phyloP scores from a whole-genome alignment of 2,329 filamentous ascomycete genomes.

The Shiraia sp. region DNA sequence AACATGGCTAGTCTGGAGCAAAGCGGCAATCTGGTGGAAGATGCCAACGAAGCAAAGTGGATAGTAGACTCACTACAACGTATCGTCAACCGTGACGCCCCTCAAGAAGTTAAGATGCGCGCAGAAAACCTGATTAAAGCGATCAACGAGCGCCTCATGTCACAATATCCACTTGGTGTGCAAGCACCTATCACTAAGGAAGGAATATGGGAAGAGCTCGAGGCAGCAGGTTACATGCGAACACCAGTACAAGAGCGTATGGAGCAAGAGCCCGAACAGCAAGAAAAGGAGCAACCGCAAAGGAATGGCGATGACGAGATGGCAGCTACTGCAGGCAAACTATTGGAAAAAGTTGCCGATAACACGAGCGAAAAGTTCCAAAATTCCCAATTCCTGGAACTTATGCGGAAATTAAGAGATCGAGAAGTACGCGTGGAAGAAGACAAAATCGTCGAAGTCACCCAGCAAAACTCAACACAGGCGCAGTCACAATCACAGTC shows the following conservation, averaged over 20 bases:
- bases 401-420: conserved; percentile 77
- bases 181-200: conserved; percentile 25
- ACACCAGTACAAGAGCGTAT: conserved; percentile 18
- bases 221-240: conserved; percentile 35
- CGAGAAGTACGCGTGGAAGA: conserved; percentile 73
- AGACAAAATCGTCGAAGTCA: conserved; percentile 65
- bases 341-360: conserved; percentile 69
- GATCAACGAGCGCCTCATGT: conserved; percentile 44
- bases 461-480: conserved; percentile 16
- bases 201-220: conserved; percentile 34
- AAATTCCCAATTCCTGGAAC: conserved; percentile 73
- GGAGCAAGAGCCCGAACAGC: conserved; percentile 32
- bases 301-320: conserved; percentile 65
- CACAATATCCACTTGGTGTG: conserved; percentile 34
- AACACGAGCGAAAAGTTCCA: conserved; percentile 76
- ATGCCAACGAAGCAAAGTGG: conserved; percentile 40
- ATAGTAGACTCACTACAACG: conserved; percentile 37
- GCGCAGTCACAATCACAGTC: not conserved
- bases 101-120: conserved; percentile 28
- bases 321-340: conserved; percentile 69
- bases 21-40: conserved; percentile 27
- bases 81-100: conserved; percentile 28
- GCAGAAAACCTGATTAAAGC: conserved; percentile 32
- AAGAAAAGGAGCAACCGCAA: conserved; percentile 27
- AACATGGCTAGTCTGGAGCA: conserved; percentile 30